Evolutionary conservation across 805 yeast species (phyloP), one percentile per base, ranked within the genome.

Genomic region (Metschnikowia continentalis): DNA sequence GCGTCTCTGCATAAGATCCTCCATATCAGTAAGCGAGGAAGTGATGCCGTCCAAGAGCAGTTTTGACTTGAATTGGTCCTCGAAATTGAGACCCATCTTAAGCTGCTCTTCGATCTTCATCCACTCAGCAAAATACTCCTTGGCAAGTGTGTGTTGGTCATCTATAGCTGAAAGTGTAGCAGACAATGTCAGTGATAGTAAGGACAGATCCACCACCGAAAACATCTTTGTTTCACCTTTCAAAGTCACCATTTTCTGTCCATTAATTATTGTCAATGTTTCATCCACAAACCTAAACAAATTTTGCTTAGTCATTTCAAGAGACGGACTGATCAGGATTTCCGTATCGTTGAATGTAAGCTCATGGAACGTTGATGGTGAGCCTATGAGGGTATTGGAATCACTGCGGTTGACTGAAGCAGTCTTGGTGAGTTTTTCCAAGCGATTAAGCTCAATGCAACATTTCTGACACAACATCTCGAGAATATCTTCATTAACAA

Each of bases 241-340:
- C 11, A 41, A 20, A 22, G 49, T 13, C n/a, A 50, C 13, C 17
- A 35, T 32, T 2, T 8, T 11, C n/a, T 47, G 65, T 5, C 39
- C 42, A 35, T 63, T 69, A 11, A 63, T 52, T 3, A 58, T 54
- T 22, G 48, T n/a, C 4, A 68, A 35, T 6, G 55, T 35, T 13
- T 41, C 37, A 47, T 61, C 62, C 14, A 67, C 44, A 11, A 36
- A 36, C 2, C 54, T 53, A 13, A 72, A 56, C 52, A 70, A 67
- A 1, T 44, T 2, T 17, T 57, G 54, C 47, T 77, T 78, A 0
- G 79, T 58, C 0, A 40, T 19, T 33, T 69, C 74, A 0, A 81
- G 54, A 0, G 74, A 60, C 0, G 86, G 86, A 0, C 52, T 26
- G 3, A 79, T 57, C 3, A 51, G 47, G 30, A 82, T 65, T 0